phyloP scores from a whole-genome alignment of 768 basidiomycete species.

The Rhizopogon salebrosus region DNA sequence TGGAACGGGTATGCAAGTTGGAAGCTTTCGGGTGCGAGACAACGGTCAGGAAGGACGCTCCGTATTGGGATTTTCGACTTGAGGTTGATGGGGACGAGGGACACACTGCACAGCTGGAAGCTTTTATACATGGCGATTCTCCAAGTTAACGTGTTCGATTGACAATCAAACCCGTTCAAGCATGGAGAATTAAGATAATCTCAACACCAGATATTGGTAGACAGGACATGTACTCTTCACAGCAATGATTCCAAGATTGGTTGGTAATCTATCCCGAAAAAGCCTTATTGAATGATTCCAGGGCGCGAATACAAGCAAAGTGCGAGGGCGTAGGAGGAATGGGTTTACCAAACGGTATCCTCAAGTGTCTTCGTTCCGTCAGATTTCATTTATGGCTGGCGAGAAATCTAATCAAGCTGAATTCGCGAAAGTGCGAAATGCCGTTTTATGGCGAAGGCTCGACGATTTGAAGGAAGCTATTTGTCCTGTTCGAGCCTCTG shows the following conservation, averaged over 20 bases:
- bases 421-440: not conserved
- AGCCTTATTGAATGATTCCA: constrained; percentile 24
- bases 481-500: not conserved
- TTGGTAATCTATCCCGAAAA: constrained; percentile 27
- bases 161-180: constrained; percentile 7
- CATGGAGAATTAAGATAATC: constrained; percentile 4
- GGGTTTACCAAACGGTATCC: constrained; percentile 23
- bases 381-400: not conserved
- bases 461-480: not conserved
- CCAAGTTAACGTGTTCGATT: constrained; percentile 13
- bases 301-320: constrained; percentile 17
- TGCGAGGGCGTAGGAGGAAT: constrained; percentile 7
- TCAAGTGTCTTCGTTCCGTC: constrained; percentile 9
- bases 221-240: constrained; percentile 1
- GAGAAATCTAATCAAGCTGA: not conserved
- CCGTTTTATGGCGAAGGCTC: not conserved
- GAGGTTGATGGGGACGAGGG: constrained; percentile 9
- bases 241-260: constrained; percentile 14
- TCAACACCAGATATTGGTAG: constrained; percentile 1
- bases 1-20: constrained; percentile 1
- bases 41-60: not conserved
- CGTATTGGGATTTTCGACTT: constrained; percentile 17
- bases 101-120: constrained; percentile 3
- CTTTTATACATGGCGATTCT: not conserved
- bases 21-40: constrained; percentile 1